A percentile compares a stretch with the other conserved stretches of the same genome.
Evolutionary conservation across 139 green algal genomes (phyloP).

Genomic region (Chlamydomonas asymmetrica): DNA sequence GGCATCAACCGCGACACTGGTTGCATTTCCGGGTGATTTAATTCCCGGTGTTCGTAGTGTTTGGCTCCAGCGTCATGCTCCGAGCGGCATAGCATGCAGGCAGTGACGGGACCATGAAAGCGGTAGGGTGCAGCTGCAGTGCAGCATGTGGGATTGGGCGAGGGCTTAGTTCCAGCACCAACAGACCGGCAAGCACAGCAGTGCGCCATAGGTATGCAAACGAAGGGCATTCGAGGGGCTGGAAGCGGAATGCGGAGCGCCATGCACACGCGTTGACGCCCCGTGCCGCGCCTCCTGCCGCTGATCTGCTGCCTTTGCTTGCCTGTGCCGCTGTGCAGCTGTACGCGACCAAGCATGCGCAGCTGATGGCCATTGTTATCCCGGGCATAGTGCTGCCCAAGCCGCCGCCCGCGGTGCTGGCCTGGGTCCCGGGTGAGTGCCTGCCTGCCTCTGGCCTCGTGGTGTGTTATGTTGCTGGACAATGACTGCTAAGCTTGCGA

Average conservation of each 20-base stretch:
- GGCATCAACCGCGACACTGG: neutral
- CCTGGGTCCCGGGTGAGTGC: neutral
- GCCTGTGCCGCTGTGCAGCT: constrained; percentile 4
- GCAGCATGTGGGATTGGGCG: neutral
- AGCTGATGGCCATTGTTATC: constrained; percentile 40
- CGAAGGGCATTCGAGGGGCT: too few relatives aligned
- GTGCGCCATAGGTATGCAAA: too few relatives aligned
- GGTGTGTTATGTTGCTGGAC: neutral
- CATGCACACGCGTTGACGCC: too few relatives aligned
- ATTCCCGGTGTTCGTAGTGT: neutral
- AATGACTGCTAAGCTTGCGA: neutral
- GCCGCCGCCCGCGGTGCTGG: constrained; percentile 1
- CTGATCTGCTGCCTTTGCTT: too few relatives aligned
- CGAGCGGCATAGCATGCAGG: neutral
- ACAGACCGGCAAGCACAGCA: too few relatives aligned
- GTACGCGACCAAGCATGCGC: constrained; percentile 32
- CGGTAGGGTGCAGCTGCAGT: neutral
- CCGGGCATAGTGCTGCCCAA: constrained; percentile 39
- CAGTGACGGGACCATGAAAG: neutral
- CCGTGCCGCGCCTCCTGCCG: neutral
- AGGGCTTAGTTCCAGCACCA: neutral
- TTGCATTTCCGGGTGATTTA: neutral
- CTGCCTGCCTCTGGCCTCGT: neutral
- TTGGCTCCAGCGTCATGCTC: too few relatives aligned
- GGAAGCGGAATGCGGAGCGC: too few relatives aligned